Base-by-base conservation (phyloP, 1,284 basidiomycete genomes). In the Gomphus sp. region DNA sequence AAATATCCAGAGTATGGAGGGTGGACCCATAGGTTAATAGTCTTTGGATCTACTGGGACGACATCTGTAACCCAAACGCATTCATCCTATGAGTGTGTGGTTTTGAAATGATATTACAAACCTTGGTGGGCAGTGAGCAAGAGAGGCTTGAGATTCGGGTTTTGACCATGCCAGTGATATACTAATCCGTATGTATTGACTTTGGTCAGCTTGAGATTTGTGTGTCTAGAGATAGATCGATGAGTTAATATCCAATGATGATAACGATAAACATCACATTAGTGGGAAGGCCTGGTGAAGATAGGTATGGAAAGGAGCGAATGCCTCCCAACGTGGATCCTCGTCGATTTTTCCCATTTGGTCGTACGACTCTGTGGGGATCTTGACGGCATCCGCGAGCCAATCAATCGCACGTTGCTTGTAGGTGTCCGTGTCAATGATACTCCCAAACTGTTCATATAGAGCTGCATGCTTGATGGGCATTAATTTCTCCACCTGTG, bases 41-140 rank as follows among this genome's bases (percentile, higher is more conserved):
- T 79, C 52, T 77, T 71, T 28, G 75, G 73, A 58, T 85, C 76
- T 2, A 81, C 81, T 22, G 82, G 81, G 1, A 82, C 81, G 41
- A 80, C 80, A 65, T 84, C 81, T 76, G 56, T 55, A 53, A 28
- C 28, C 2, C 28, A 28, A n/a, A 34, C 36, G 36, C 25, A 43
- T 11, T 47, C 28, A 49, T 43, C 31, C 11, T 39, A 55, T 62
- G 31, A 52, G 22, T 8, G 48, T 28, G 54, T 14, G 28, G 8
- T 34, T 18, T 52, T 43, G 31, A 3, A 12, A 37, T 22, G 12
- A 11, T n/a, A 45, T 33, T 49, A 62, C 63, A 14, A 16, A 76
- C 82, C 84, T 73, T 87, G 83, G 66, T 89, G 87, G 0, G 76
- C 84, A 18, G 80, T 76, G 41, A 91, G 69, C 41, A 89, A 73